phyloP scores from a whole-genome alignment of 305 asterid species.

The Fraxinus xanthoxyloides region DNA sequence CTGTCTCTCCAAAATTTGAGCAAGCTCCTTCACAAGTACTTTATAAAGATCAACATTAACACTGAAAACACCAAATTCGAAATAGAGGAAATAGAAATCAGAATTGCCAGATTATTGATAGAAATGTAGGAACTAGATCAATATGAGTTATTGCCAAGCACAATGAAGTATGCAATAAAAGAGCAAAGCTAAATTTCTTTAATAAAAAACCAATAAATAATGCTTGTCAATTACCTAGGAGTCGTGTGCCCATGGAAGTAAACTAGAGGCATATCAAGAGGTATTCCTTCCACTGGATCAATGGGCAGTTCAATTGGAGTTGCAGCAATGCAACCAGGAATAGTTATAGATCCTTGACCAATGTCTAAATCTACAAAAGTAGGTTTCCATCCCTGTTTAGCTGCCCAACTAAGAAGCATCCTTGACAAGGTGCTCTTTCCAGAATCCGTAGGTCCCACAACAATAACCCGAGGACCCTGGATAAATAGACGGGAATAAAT shows the following conservation, averaged over 20 bases:
- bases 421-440: constrained; percentile 93
- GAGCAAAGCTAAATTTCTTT: constrained; percentile 7
- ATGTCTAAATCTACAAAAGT: constrained; percentile 95
- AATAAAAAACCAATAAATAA: background rate
- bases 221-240: constrained; percentile 54
- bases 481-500: constrained; percentile 22
- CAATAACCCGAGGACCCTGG: constrained; percentile 97
- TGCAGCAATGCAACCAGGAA: constrained; percentile 96
- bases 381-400: constrained; percentile 99
- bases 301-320: constrained; percentile 91
- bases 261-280: constrained; percentile 96
- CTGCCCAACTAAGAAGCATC: constrained; percentile 99
- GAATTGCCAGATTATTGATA: background rate
- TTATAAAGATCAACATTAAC: constrained; percentile 81
- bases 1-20: constrained; percentile 77
- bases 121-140: background rate
- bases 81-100: background rate
- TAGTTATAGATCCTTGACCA: constrained; percentile 94
- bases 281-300: constrained; percentile 97
- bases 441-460: constrained; percentile 96
- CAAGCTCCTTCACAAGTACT: constrained; percentile 89
- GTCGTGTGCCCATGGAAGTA: constrained; percentile 87
- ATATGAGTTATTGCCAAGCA: background rate
- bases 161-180: background rate
- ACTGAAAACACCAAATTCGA: constrained; percentile 47